These are phyloP conservation scores for Botryosphaeria dothidea DNA, from an alignment of 2,329 filamentous ascomycete species.

Conservation along the genomic window DNA sequence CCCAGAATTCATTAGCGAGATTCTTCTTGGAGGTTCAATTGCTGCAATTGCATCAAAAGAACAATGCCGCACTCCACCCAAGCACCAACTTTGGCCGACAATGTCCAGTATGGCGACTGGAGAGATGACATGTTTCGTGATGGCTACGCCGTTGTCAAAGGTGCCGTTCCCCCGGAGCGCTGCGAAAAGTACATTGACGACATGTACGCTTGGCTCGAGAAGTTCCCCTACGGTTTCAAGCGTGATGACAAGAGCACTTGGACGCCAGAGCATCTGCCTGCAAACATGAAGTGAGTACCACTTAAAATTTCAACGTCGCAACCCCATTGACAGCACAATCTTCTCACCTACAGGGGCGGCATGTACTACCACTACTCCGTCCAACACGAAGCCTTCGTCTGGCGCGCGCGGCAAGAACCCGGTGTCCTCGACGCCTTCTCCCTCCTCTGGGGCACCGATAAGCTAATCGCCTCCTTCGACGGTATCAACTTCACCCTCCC, in stretches of 20 bases:
- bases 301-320: too few species aligned
- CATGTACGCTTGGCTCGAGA: slow-evolving; percentile 31
- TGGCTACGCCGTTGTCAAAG: slow-evolving; percentile 46
- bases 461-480: slow-evolving; percentile 34
- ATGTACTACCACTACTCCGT: slow-evolving; percentile 45
- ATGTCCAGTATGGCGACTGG: slow-evolving; percentile 36
- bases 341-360: slow-evolving; percentile 40
- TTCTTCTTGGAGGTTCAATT: neutral
- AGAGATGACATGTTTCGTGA: slow-evolving; percentile 43
- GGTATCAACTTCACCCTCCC: slow-evolving; percentile 47
- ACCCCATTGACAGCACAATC: slow-evolving; percentile 29
- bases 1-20: too few species aligned
- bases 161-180: slow-evolving; percentile 39
- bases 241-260: slow-evolving; percentile 39
- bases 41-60: neutral
- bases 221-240: slow-evolving; percentile 33
- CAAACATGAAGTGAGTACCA: slow-evolving; percentile 23
- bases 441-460: slow-evolving; percentile 42
- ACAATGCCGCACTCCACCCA: slow-evolving; percentile 8
- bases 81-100: slow-evolving; percentile 10
- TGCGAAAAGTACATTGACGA: slow-evolving; percentile 41
- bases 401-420: slow-evolving; percentile 46
- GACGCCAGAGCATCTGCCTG: slow-evolving; percentile 46
- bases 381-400: slow-evolving; percentile 46
- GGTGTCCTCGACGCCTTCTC: slow-evolving; percentile 43